These are phyloP conservation scores for Pneumocystis murina DNA, from an alignment of 1,139 yeast species.

Conservation along the genomic window DNA sequence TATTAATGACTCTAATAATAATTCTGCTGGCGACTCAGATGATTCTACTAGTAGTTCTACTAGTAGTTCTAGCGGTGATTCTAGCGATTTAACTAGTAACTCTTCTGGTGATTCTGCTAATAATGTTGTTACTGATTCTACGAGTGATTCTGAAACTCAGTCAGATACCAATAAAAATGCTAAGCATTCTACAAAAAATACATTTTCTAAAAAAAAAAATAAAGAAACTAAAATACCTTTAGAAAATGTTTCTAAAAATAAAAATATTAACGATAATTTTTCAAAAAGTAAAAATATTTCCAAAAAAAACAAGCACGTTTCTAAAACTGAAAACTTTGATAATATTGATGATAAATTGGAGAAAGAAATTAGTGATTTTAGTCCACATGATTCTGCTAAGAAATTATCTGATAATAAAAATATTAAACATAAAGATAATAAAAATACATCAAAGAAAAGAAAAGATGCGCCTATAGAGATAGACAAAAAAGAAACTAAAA, in stretches of 20 bases:
- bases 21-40: neutral
- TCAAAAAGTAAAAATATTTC: conserved; percentile 8
- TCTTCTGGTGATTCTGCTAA: neutral
- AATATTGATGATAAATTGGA: neutral
- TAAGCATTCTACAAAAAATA: neutral
- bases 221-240: conserved; percentile 15
- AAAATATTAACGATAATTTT: neutral
- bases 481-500: conserved; percentile 20
- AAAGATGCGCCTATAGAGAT: conserved; percentile 17
- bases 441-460: conserved; percentile 17
- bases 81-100: neutral
- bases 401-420: neutral
- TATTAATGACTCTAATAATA: neutral
- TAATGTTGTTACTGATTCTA: neutral
- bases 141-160: neutral
- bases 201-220: neutral
- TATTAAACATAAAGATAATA: conserved; percentile 6
- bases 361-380: conserved; percentile 2
- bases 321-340: neutral
- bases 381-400: conserved; percentile 16
- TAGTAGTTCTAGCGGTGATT: neutral
- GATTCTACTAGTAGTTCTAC: neutral
- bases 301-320: neutral
- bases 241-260: conserved; percentile 13
- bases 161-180: neutral